Evolutionary conservation across 2,329 filamentous ascomycete genomes (phyloP), one percentile per base, ranked within the genome.

Genomic region (Coniella vitis): DNA sequence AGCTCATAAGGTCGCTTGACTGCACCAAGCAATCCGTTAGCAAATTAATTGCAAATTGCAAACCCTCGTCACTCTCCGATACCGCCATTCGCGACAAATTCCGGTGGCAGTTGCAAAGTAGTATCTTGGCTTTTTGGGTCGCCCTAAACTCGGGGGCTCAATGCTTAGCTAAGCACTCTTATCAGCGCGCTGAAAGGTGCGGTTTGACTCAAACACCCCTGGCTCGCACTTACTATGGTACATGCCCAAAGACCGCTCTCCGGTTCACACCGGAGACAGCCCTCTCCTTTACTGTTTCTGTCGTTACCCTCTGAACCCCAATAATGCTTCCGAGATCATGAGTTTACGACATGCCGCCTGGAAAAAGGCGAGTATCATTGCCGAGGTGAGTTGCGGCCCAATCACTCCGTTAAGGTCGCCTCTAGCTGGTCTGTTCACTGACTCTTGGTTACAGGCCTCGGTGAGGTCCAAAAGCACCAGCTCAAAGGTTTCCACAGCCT

Each of bases 301-400:
- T 34, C 39, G 14, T 19, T 21, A 13, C 29, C 22, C 19, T 13
- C 8, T 17, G n/a, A n/a, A n/a, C 8, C 14, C 25, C 43, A 47
- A 49, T 22, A 20, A 57, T 57, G 54, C 38, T 37, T 38, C 20
- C 47, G 52, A 40, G 57, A 57, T 50, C 57, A 74, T 74, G 72
- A 68, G 62, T 54, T 62, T 62, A 49, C 63, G 66, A 63, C 62
- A 53, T 53, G 60, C 61, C 57, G 61, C 64, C 55, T 67, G 63
- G 64, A 71, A 66, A 56, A 69, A 65, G 60, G 67, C 61, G 54
- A 58, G 58, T 50, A 61, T 58, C 49, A 60, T 58, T 56, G 63
- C 60, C 34, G 63, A 66, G 57, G 68, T 69, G 52, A 55, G 64
- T 58, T n/a, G 25, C 13, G 12, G n/a, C n/a, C n/a, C n/a, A n/a